Conservation (phyloP, 1,284 basidiomycete genomes). For the Pseudozyma tsukubaensis region DNA sequence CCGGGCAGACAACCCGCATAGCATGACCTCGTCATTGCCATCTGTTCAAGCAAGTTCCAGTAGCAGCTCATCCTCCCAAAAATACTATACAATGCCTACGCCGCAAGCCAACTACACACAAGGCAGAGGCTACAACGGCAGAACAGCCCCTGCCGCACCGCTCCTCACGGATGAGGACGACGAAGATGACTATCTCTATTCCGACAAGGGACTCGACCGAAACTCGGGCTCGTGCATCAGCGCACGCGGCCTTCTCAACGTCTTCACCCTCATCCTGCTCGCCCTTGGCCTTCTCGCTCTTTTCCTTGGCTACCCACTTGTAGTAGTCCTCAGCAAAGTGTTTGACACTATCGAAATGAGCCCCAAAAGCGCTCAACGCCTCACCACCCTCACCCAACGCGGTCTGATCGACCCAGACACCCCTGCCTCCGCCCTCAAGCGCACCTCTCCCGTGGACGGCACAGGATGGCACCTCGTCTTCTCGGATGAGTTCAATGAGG, state of each 20-base stretch:
- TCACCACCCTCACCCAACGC: constrained; percentile 36
- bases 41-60: constrained; percentile 39
- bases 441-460: constrained; percentile 33
- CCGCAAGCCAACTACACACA: constrained; percentile 8
- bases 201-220: constrained; percentile 30
- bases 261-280: constrained; percentile 58
- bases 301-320: constrained; percentile 66
- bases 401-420: constrained; percentile 62
- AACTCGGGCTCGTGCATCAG: constrained; percentile 37
- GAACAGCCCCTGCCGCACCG: constrained; percentile 16
- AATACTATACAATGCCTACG: constrained; percentile 29
- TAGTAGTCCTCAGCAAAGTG: constrained; percentile 48
- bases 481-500: constrained; percentile 79
- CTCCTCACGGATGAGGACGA: constrained; percentile 39
- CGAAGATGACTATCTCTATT: constrained; percentile 47
- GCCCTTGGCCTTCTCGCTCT: constrained; percentile 55
- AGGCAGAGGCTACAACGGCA: constrained; percentile 7
- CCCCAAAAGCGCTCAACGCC: constrained; percentile 19
- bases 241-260: constrained; percentile 59
- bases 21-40: constrained; percentile 34
- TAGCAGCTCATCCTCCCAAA: constrained; percentile 39
- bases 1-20: constrained; percentile 36
- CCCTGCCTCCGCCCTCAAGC: constrained; percentile 24
- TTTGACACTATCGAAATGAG: constrained; percentile 44
- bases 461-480: constrained; percentile 73